Percentiles rank a stretch among this genome's conserved stretches.
Evolutionary conservation across 768 basidiomycete genomes (phyloP).

Genomic region (Suillus lakei): DNA sequence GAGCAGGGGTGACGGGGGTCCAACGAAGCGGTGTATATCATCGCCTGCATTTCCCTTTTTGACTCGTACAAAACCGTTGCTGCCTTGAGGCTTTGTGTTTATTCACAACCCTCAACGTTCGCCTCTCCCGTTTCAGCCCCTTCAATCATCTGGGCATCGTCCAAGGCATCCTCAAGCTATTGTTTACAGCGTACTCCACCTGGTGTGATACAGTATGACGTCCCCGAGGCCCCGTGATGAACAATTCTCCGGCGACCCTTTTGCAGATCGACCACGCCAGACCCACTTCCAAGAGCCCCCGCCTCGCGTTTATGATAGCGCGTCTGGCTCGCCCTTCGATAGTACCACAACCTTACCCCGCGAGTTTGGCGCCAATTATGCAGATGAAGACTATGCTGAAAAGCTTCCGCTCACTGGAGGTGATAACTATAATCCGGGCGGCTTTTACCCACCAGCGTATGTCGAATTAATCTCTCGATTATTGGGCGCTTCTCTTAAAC

Average conservation of each 20-base stretch:
- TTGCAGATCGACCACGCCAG: constrained; percentile 68
- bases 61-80: constrained; percentile 29
- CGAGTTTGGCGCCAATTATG: constrained; percentile 54
- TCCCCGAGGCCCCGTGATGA: constrained; percentile 33
- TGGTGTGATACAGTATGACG: constrained; percentile 25
- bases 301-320: constrained; percentile 45
- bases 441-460: constrained; percentile 77
- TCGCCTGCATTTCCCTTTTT: constrained; percentile 32
- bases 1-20: constrained; percentile 35
- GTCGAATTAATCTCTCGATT: constrained; percentile 28
- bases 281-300: constrained; percentile 65
- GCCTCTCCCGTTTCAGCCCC: constrained; percentile 13
- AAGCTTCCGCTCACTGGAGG: constrained; percentile 75
- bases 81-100: constrained; percentile 21
- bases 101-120: constrained; percentile 25
- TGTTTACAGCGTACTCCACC: not conserved
- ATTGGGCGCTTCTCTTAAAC: constrained; percentile 9
- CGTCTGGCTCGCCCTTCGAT: constrained; percentile 52
- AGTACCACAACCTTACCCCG: constrained; percentile 61
- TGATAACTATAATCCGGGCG: constrained; percentile 56
- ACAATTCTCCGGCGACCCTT: constrained; percentile 63
- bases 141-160: constrained; percentile 15
- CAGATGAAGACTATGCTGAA: constrained; percentile 76
- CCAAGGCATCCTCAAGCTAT: constrained; percentile 9
- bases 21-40: constrained; percentile 37